Evolutionary conservation across 78 protist genomes (phyloP), one percentile per base, ranked within the genome.

Genomic region (Monosiga brevicollis): DNA sequence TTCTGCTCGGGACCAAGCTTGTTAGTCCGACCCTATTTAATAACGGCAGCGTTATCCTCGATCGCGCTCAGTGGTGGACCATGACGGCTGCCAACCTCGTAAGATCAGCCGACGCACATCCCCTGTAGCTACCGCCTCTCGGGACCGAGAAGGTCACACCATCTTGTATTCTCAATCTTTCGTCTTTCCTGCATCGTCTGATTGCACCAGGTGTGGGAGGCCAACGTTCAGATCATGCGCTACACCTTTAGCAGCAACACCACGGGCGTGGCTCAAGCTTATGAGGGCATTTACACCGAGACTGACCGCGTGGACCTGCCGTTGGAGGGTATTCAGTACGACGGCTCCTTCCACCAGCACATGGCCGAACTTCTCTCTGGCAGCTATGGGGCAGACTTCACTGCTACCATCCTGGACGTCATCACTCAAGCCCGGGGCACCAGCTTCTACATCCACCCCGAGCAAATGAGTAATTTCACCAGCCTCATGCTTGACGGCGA

Each of bases 321-420:
- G 24, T 11, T 22, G 38, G 75, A 71, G 3, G 75, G 34, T 20
- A 71, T 71, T 26, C 75, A 71, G 22, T 6, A 24, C 35, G 75
- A 71, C 75, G 75, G 75, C 38, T 26, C 36, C 34, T 71, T 71
- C 75, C 75, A 71, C 75, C 75, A 71, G 34, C 75, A 71, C 75
- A 26, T 11, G 38, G 36, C 75, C 11, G 75, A 71, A 26, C 75
- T 71, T 11, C 75, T 71, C 36, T 11, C 75, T 9, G 75, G 75
- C 35, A 26, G 36, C 6, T 71, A 71, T 32, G 75, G 75, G 38
- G 75, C 75, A 11, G 75, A 32, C 75, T 71, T 71, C 75, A 71
- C 75, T 26, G 38, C 24, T 26, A 71, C 24, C 34, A 22, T 71
- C 38, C 75, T 71, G 35, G 24, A 11, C 38, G 11, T 71, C 11